Conservation (phyloP, 106 monocot genomes). For the Dioscorea zingiberensis region DNA sequence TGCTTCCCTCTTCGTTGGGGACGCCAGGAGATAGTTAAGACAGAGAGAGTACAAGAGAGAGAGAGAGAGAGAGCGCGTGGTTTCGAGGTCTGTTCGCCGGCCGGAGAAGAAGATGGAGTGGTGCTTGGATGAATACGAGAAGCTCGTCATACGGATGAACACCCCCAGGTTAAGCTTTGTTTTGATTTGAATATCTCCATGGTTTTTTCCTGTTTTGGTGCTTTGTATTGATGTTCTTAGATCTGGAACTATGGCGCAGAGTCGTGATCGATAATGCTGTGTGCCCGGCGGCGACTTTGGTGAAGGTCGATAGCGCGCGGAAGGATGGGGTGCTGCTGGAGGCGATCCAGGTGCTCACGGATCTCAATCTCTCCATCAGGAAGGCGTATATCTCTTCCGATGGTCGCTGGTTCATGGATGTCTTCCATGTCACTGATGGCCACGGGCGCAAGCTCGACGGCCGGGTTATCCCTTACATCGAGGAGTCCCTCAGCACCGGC, state of each 20-base stretch:
- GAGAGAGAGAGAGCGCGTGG: no score
- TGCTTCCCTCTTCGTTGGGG: no score
- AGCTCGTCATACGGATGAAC: constrained; percentile 60
- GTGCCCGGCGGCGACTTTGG: constrained; percentile 7
- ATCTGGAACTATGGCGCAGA: background rate
- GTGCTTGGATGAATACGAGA: constrained; percentile 59
- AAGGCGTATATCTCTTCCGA: constrained; percentile 16
- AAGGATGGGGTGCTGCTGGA: constrained; percentile 10
- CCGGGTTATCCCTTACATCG: constrained; percentile 9
- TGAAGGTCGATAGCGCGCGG: constrained; percentile 17
- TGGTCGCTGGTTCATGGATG: constrained; percentile 18
- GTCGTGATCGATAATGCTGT: constrained; percentile 13
- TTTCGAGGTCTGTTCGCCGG: background rate
- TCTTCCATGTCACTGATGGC: constrained; percentile 17
- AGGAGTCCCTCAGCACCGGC: constrained; percentile 1
- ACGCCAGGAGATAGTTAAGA: no score
- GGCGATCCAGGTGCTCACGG: constrained; percentile 12
- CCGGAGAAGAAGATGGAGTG: constrained; percentile 24
- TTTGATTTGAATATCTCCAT: background rate
- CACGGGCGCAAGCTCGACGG: constrained; percentile 20
- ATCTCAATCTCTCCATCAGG: constrained; percentile 20
- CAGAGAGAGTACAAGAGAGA: no score
- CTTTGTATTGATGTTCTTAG: background rate
- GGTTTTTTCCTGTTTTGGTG: background rate
- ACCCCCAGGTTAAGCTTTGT: constrained; percentile 36